Percentiles rank a stretch among this genome's conserved stretches.
Evolutionary conservation across 495 filamentous ascomycete species (phyloP).

Genomic region (Umbilicaria muhlenbergii): DNA sequence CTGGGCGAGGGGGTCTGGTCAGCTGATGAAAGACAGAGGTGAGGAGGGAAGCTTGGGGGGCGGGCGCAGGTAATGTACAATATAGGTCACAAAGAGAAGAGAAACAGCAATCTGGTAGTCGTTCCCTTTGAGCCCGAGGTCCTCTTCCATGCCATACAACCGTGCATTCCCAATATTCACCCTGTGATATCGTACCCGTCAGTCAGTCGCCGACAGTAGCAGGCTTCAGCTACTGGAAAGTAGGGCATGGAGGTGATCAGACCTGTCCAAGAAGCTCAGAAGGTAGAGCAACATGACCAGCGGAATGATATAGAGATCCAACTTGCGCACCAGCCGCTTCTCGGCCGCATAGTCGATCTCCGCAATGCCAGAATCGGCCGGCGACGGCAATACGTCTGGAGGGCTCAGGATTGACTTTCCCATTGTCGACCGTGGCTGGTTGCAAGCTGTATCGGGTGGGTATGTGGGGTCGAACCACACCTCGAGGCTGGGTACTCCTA

Average conservation of each 20-base stretch:
- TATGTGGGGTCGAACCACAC: no score
- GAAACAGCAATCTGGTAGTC: constrained; percentile 58
- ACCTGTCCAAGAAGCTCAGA: constrained; percentile 48
- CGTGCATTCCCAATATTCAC: constrained; percentile 70
- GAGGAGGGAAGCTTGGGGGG: not conserved
- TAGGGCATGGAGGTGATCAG: constrained; percentile 1
- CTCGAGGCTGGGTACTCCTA: not conserved
- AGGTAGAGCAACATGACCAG: constrained; percentile 46
- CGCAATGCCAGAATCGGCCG: constrained; percentile 9
- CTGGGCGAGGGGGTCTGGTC: constrained; percentile 28
- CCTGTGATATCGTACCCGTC: constrained; percentile 8
- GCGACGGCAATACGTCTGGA: no score
- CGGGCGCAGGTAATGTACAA: constrained; percentile 23
- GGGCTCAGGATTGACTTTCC: no score
- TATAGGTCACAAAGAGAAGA: constrained; percentile 58
- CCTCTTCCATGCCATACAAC: constrained; percentile 51
- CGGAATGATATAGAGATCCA: constrained; percentile 45
- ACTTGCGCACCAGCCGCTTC: constrained; percentile 29
- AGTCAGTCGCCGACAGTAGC: not conserved
- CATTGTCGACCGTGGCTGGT: no score
- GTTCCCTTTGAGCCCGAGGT: constrained; percentile 42
- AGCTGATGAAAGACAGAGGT: constrained; percentile 12
- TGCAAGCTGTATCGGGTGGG: no score
- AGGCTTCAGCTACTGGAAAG: not conserved
- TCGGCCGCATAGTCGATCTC: constrained; percentile 28